Base-by-base conservation (phyloP, 2,329 filamentous ascomycete species). In the Bertia moriformis region DNA sequence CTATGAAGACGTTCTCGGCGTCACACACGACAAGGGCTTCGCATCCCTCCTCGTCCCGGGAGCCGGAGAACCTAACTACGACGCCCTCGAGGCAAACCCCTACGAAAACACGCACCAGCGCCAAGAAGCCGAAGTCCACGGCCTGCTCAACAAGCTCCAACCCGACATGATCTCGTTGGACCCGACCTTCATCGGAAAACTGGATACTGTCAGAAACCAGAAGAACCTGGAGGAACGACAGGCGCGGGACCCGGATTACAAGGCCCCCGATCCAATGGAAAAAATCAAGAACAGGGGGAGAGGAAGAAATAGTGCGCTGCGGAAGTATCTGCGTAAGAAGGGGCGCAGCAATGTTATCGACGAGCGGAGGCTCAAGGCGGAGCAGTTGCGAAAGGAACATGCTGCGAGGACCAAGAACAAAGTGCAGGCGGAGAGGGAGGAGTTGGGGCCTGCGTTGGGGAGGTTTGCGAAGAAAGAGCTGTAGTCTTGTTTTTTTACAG, bases 111-210 rank as follows among this genome's bases (percentile, higher is more conserved):
- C 68, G 51, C 93, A 91, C 62, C 88, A 96, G 63, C 77, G 91
- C 51, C 88, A 93, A 59, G 91, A 98, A 60, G 71, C 73, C 38
- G 91, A 98, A 60, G 87, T 98, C 57, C 85, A 83, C 65, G 69
- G 73, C 12, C 69, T 98, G 46, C 74, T 98, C 49, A 93, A 93
- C 68, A 98, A 98, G 65, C 69, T 98, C 37, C 78, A 88, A 51
- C 89, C 91, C 3, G 89, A 94, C 54, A 98, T 96, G 86, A 98
- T 98, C 45, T 84, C 86, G 1, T 67, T 98, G 18, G 81, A 98
- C 54, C 89, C 91, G 48, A 83, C 91, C 58, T 93, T 87, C 54
- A 76, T 98, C 49, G 91, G 91, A 40, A 85, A 78, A 48, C 68
- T 98, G 20, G 88, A 98, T 55, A 66, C 87, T 41, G 73, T 83